phyloP scores from a whole-genome alignment of 495 filamentous ascomycete species.

The Penicillium canariense region DNA sequence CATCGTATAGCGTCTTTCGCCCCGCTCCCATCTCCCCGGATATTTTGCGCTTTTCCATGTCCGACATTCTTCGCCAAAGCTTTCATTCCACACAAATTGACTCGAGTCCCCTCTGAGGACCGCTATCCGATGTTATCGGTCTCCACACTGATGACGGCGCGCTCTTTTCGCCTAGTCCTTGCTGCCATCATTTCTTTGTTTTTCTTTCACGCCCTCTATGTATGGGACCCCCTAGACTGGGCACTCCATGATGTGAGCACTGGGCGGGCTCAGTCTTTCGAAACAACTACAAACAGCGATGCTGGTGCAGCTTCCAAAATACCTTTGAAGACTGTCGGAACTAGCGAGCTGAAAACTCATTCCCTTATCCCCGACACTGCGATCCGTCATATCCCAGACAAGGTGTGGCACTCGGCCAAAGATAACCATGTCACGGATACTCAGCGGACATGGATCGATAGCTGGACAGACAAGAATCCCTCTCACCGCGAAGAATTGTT shows the following conservation, averaged over 20 bases:
- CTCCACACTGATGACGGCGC: neutral
- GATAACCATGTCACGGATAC: constrained; percentile 15
- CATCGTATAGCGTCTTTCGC: too few species aligned
- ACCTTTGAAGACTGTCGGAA: too few species aligned
- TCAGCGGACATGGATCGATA: constrained; percentile 22
- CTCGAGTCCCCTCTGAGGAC: neutral
- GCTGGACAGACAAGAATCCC: constrained; percentile 30
- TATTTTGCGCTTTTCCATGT: too few species aligned
- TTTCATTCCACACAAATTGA: neutral
- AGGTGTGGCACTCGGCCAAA: constrained; percentile 28
- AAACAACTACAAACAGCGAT: too few species aligned
- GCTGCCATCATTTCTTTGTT: neutral
- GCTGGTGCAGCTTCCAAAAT: too few species aligned
- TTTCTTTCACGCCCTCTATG: neutral
- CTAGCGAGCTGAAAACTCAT: too few species aligned
- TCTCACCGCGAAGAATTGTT: constrained; percentile 31
- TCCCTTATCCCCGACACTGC: too few species aligned
- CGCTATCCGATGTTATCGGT: neutral
- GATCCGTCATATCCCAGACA: constrained; percentile 22
- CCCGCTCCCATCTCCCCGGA: too few species aligned
- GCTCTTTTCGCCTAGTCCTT: neutral
- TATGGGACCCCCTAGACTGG: neutral
- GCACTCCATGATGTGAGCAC: too few species aligned
- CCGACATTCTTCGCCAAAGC: too few species aligned
- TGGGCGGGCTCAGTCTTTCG: too few species aligned